phyloP scores from a whole-genome alignment of 1,284 basidiomycete species.

The Heterobasidion parviporum region DNA sequence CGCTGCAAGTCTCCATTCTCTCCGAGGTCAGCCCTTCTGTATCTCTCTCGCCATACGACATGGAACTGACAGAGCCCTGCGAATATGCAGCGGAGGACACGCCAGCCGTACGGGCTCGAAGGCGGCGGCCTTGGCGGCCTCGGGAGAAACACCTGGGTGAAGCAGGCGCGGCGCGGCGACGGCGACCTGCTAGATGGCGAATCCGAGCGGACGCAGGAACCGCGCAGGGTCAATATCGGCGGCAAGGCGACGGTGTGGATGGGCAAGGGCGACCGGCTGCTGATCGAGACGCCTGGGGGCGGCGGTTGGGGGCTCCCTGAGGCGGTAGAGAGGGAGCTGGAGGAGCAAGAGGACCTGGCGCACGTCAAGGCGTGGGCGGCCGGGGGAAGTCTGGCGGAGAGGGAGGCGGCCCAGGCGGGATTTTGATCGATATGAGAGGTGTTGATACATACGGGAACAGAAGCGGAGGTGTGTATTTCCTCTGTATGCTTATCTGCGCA shows the following conservation, averaged over 20 bases:
- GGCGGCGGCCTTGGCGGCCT: slow-evolving; percentile 74
- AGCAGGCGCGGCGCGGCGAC: slow-evolving; percentile 62
- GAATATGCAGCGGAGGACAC: slow-evolving; percentile 61
- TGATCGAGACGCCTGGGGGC: slow-evolving; percentile 89
- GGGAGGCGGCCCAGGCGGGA: slow-evolving; percentile 59
- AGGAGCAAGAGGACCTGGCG: slow-evolving; percentile 16
- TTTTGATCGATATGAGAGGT: slow-evolving; percentile 27
- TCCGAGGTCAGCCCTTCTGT: slow-evolving; percentile 50
- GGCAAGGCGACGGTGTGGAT: slow-evolving; percentile 87
- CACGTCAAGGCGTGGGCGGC: slow-evolving; percentile 57
- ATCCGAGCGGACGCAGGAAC: slow-evolving; percentile 16
- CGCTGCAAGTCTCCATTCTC: slow-evolving; percentile 81
- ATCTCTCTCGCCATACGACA: background rate
- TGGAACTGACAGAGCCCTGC: background rate
- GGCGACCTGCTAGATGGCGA: slow-evolving; percentile 40
- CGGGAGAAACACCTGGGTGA: slow-evolving; percentile 89
- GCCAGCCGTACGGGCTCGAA: slow-evolving; percentile 85
- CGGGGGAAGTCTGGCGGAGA: slow-evolving; percentile 66
- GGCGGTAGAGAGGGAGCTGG: slow-evolving; percentile 19
- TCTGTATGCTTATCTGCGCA: too few relatives aligned
- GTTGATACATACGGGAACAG: background rate
- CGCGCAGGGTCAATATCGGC: slow-evolving; percentile 80
- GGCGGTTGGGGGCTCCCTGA: slow-evolving; percentile 76
- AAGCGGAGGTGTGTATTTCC: background rate
- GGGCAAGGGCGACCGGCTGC: slow-evolving; percentile 74